phyloP scores from a whole-genome alignment of 2,329 filamentous ascomycete species.

The Pseudopyrenochaeta lycopersici region DNA sequence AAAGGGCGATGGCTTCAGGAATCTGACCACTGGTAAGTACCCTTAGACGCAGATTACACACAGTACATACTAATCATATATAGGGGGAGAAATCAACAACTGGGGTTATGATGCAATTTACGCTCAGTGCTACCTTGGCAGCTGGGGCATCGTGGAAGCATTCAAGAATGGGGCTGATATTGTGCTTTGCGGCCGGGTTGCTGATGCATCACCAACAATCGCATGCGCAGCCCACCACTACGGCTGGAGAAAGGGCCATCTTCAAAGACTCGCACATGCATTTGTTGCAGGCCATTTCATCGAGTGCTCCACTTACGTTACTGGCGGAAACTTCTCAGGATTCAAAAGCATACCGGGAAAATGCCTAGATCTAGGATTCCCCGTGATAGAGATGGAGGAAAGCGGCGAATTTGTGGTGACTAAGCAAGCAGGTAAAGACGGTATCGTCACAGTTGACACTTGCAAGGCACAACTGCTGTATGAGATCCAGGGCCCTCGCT shows the following conservation, averaged over 20 bases:
- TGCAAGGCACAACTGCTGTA: conserved; percentile 62
- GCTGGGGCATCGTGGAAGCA: conserved; percentile 30
- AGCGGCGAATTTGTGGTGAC: conserved; percentile 18
- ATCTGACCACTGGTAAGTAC: too few relatives aligned
- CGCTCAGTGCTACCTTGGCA: conserved; percentile 37
- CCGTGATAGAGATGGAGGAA: conserved; percentile 19
- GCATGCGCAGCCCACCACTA: conserved; percentile 65
- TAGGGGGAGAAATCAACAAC: conserved; percentile 31
- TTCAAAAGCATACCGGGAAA: conserved; percentile 32
- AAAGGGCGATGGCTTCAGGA: conserved; percentile 10
- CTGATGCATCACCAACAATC: conserved; percentile 52
- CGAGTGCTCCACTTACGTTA: conserved; percentile 33
- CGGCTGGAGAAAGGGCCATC: conserved; percentile 58
- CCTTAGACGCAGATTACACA: background rate
- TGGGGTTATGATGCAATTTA: conserved; percentile 35
- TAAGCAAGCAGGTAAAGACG: conserved; percentile 42
- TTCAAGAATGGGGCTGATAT: conserved; percentile 34
- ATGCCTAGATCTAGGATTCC: conserved; percentile 16
- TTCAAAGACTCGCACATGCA: conserved; percentile 58
- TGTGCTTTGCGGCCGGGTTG: conserved; percentile 32
- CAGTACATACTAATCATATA: background rate
- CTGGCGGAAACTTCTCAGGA: conserved; percentile 43
- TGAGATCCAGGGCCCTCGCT: conserved; percentile 25
- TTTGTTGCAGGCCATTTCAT: conserved; percentile 49
- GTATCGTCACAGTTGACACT: conserved; percentile 56